Conservation (phyloP, 1,139 yeast genomes). For the Taphrina sp. region DNA sequence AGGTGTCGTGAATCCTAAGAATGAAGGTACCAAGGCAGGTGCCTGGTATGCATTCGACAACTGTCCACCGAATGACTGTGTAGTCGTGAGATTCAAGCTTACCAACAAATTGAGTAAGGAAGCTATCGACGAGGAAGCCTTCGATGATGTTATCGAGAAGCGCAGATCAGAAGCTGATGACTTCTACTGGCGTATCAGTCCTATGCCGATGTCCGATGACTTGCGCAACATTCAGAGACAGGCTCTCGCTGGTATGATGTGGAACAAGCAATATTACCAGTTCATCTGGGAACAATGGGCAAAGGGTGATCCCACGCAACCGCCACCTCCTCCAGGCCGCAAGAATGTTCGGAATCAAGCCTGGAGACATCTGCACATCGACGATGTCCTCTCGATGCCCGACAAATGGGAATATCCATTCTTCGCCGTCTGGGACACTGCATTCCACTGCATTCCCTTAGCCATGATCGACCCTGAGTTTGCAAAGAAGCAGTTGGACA, state of each 20-base stretch:
- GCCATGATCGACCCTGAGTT: conserved; percentile 95
- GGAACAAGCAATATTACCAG: conserved; percentile 93
- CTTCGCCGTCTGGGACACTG: conserved; percentile 97
- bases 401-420: conserved; percentile 98
- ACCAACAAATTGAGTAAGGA: conserved; percentile 45
- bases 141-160: conserved; percentile 68
- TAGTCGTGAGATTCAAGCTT: conserved; percentile 78
- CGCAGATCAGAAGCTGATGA: conserved; percentile 92
- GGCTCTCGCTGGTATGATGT: conserved; percentile 88
- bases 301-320: conserved; percentile 77
- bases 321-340: conserved; percentile 73
- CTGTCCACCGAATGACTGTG: conserved; percentile 86
- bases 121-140: conserved; percentile 66
- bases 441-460: conserved; percentile 91
- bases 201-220: conserved; percentile 79
- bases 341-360: conserved; percentile 81
- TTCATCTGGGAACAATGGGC: conserved; percentile 88
- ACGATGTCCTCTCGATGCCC: conserved; percentile 85
- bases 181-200: conserved; percentile 86
- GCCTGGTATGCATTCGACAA: conserved; percentile 83
- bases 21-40: conserved; percentile 69
- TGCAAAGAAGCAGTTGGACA: conserved; percentile 84
- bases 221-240: conserved; percentile 86
- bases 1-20: conserved; percentile 65
- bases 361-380: conserved; percentile 88